Evolutionary conservation across 83 land plant genomes (phyloP), one percentile per base, ranked within the genome.

Genomic region (Picea mariana): DNA sequence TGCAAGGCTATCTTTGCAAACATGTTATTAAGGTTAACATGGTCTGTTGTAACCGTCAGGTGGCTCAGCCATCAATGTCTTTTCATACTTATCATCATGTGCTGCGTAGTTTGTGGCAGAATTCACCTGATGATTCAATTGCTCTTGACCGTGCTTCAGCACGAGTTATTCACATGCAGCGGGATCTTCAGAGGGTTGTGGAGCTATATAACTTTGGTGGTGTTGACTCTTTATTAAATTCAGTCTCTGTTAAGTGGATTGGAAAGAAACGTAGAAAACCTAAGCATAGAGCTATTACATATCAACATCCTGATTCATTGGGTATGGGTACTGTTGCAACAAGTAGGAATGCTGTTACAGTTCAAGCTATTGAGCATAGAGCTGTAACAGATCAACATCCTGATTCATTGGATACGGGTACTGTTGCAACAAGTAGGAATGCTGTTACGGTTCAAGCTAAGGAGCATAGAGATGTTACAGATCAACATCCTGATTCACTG

Each of bases 181-280:
- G 21, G 61, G 79, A 55, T 55, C 62, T 76, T 21, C 44, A 76
- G 61, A 76, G 79, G 21, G 24, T 52, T 26, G 34, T 68, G 44
- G 34, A 55, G 71, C 81, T 92, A 44, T 85, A 63, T 62, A 81
- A 15, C 55, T 69, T 85, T 9, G 73, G 81, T 55, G 85, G 87
- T 82, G 83, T 90, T 64, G 84, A 86, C 40, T 58, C 52, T 65
- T 84, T 90, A 24, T 86, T 87, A 6, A 86, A 82, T 8, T 84
- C 84, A 6, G 63, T 92, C 18, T 87, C 92, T 20, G 5, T 90
- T 84, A 85, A 84, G 81, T 92, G 95, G 95, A 84, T 61, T 24
- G 67, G 82, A 18, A 90, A 80, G 88, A 92, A 87, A 83, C 69
- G 81, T 13, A 85, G 95, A 69, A 90, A 88, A 64, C 82, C 26